Evolutionary conservation across 139 green algal species (phyloP).

Genomic region (Volvox africanus): DNA sequence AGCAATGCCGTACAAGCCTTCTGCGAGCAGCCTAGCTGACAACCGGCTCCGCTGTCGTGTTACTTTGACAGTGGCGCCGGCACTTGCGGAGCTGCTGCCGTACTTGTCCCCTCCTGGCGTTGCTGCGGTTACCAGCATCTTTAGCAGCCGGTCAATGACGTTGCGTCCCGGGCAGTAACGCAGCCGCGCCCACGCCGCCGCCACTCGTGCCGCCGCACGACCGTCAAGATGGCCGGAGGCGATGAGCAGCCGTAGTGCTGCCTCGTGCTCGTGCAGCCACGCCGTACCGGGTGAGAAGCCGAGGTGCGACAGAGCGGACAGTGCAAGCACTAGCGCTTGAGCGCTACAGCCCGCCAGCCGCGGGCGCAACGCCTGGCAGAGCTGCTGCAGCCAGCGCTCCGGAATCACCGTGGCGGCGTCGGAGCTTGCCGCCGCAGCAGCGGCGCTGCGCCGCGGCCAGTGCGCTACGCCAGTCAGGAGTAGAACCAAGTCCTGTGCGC

Average conservation of each 20-base stretch:
- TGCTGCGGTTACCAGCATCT: not conserved
- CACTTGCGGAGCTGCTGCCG: not conserved
- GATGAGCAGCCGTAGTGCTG: not conserved
- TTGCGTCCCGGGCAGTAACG: constrained; percentile 1
- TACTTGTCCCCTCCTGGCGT: not conserved
- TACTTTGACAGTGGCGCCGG: not conserved
- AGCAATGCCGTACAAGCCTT: constrained; percentile 22
- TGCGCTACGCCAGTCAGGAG: constrained; percentile 31
- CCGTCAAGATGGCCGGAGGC: not conserved
- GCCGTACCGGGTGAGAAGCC: not conserved
- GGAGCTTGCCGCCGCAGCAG: not conserved
- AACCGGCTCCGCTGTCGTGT: not conserved
- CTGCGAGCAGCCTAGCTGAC: constrained; percentile 19
- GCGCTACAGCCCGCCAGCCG: not conserved
- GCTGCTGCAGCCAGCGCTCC: constrained; percentile 12
- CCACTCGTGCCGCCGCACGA: constrained; percentile 3
- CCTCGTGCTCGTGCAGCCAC: constrained; percentile 30
- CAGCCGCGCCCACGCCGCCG: constrained; percentile 29
- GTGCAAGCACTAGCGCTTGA: constrained; percentile 15
- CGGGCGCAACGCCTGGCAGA: not conserved
- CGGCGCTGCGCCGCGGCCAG: not conserved
- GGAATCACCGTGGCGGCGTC: not conserved
- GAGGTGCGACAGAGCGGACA: constrained; percentile 1
- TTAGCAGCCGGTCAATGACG: not conserved
- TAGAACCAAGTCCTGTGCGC: constrained; percentile 30